Evolutionary conservation across 768 basidiomycete species (phyloP), one percentile per base, ranked within the genome.

Genomic region (Phanerodontia chrysosporium): DNA sequence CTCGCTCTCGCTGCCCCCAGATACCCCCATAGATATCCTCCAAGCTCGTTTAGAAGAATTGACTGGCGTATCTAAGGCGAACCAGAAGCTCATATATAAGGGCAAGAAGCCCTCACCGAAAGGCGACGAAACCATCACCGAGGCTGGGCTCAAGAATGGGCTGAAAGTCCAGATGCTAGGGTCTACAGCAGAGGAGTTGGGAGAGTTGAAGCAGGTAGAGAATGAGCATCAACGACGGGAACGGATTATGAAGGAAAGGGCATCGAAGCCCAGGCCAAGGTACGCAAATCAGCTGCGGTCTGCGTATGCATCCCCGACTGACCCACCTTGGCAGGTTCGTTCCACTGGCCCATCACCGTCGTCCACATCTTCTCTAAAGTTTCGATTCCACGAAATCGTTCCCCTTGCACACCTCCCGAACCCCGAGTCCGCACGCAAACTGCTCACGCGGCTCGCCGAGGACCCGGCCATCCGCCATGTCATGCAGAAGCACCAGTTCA

Each of bases 21-120:
- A 83, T 44, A 51, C 61, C n/a, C 79, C 87, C 2, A 65, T 92
- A n/a, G 69, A 74, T 1, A 67, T 65, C 10, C 74, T 92, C 1
- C 79, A 84, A 55, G 64, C 73, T 1, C 76, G 67, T 29, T 67
- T 91, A 3, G 82, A 86, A 66, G 79, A 84, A 62, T 76, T 89
- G 28, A 91, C 88, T 1, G 76, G 78, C 25, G 85, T 91, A 12
- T 87, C 88, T 0, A 78, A 83, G 3, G 68, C 77, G 2, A 72
- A 85, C 42, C 89, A 92, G 74, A 92, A 92, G 65, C 75, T 91
- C 44, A 69, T 91, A 9, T 87, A 80, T 73, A 89, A 84, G 67
- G 87, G 89, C 32, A 90, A 87, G 76, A 80, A 74, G 54, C 58
- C 69, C 0, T 32, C 70, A 18, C 49, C 70, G 18, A 62, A 66